These are phyloP conservation scores for Botrytis fabae DNA, from an alignment of 2,329 filamentous ascomycete species.

Conservation along the genomic window DNA sequence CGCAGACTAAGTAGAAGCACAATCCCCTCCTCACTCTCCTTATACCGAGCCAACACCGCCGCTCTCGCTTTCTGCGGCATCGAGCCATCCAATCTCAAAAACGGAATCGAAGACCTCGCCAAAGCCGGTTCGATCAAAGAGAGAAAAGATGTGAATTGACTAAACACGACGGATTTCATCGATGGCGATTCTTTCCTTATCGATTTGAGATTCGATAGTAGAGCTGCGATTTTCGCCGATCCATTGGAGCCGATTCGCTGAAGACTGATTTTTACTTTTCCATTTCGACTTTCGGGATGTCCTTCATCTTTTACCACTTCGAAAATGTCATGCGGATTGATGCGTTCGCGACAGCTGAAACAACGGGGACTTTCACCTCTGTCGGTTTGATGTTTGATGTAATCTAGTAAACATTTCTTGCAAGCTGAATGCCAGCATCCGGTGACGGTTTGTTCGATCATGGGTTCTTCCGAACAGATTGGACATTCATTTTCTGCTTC, in stretches of 20 bases:
- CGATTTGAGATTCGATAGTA: slow-evolving; percentile 72
- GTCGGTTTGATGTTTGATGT: slow-evolving; percentile 82
- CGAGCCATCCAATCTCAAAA: slow-evolving; percentile 86
- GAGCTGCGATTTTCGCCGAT: slow-evolving; percentile 82
- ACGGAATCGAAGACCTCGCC: slow-evolving; percentile 67
- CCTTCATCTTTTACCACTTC: slow-evolving; percentile 83
- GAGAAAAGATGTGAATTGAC: slow-evolving; percentile 95
- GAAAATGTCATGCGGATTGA: slow-evolving; percentile 84
- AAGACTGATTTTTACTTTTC: slow-evolving; percentile 56
- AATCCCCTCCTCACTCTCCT: slow-evolving; percentile 59
- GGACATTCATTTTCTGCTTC: slow-evolving; percentile 89
- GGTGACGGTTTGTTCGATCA: slow-evolving; percentile 91
- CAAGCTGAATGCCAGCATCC: slow-evolving; percentile 98
- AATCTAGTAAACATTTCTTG: slow-evolving; percentile 87
- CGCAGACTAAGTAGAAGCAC: slow-evolving; percentile 82
- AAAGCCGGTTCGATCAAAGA: slow-evolving; percentile 86
- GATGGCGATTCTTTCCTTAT: slow-evolving; percentile 64
- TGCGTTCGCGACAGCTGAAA: slow-evolving; percentile 83
- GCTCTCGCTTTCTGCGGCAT: slow-evolving; percentile 86
- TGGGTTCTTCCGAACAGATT: slow-evolving; percentile 92
- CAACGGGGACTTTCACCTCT: slow-evolving; percentile 76
- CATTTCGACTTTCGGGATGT: slow-evolving; percentile 48
- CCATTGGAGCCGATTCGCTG: slow-evolving; percentile 65
- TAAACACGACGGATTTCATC: slow-evolving; percentile 91
- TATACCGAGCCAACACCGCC: slow-evolving; percentile 74